Conservation (phyloP, 2,329 filamentous ascomycete species). For the Cladorrhinum sp. region DNA sequence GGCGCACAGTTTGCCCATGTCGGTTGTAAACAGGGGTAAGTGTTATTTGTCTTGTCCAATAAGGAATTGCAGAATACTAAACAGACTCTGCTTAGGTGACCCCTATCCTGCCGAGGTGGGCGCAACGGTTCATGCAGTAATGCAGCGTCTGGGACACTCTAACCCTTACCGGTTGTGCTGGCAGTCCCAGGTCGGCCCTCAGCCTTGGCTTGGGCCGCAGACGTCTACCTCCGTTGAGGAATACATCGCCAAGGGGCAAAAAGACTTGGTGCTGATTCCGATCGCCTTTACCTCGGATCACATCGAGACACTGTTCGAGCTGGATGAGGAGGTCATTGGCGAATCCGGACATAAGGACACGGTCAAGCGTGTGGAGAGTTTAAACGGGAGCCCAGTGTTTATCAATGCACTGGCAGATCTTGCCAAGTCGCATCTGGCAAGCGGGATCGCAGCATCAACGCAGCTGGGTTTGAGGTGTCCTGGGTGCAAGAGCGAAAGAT, state of each 20-base stretch:
- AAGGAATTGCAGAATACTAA: constrained; percentile 22
- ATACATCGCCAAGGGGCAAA: constrained; percentile 88
- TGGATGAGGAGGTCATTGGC: constrained; percentile 92
- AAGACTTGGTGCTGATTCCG: constrained; percentile 84
- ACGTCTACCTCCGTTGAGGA: constrained; percentile 83
- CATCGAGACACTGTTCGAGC: constrained; percentile 93
- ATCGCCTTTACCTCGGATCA: constrained; percentile 99
- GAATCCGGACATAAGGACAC: constrained; percentile 74
- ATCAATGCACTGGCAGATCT: constrained; percentile 87
- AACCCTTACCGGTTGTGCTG: constrained; percentile 94
- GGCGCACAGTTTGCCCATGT: constrained; percentile 95
- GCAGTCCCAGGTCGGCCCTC: constrained; percentile 97
- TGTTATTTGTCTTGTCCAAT: constrained; percentile 6
- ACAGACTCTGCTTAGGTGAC: constrained; percentile 59
- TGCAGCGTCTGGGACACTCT: constrained; percentile 80
- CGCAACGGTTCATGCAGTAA: constrained; percentile 95
- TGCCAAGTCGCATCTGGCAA: constrained; percentile 73
- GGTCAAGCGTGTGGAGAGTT: constrained; percentile 84
- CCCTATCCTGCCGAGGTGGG: constrained; percentile 94
- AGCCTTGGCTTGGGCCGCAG: constrained; percentile 92
- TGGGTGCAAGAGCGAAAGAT: constrained; percentile 86
- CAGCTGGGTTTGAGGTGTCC: constrained; percentile 93
- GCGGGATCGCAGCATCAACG: constrained; percentile 64
- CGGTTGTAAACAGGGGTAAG: constrained; percentile 85
- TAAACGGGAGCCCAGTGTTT: constrained; percentile 89